Evolutionary conservation across 495 filamentous ascomycete species (phyloP).

Genomic region (Annulohypoxylon moriforme): DNA sequence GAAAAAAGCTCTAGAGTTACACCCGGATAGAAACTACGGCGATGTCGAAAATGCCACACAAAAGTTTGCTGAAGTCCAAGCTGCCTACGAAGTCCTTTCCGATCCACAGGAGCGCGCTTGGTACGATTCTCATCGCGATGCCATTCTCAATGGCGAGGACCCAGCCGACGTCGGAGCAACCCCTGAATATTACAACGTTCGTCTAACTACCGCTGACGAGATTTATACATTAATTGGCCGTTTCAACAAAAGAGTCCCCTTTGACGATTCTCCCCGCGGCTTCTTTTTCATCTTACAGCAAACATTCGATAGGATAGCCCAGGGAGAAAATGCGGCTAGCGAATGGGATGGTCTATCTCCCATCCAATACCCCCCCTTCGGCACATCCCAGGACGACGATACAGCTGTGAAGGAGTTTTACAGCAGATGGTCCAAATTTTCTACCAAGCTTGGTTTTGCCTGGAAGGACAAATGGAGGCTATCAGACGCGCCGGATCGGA

Average conservation of each 20-base stretch:
- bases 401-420: conserved; percentile 84
- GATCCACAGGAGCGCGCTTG: conserved; percentile 95
- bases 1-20: conserved; percentile 88
- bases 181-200: conserved; percentile 70
- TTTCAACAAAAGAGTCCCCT: conserved; percentile 80
- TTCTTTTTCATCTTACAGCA: conserved; percentile 83
- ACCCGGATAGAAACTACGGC: conserved; percentile 94
- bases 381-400: conserved; percentile 72
- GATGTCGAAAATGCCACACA: conserved; percentile 83
- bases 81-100: conserved; percentile 93
- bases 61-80: conserved; percentile 89
- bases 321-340: conserved; percentile 80
- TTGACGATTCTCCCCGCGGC: conserved; percentile 78
- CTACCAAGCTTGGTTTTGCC: conserved; percentile 84
- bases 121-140: conserved; percentile 95
- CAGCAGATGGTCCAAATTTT: conserved; percentile 80
- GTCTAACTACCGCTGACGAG: conserved; percentile 80
- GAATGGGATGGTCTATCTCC: conserved; percentile 68
- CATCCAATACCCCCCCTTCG: conserved; percentile 82
- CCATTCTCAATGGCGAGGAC: conserved; percentile 75
- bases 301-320: conserved; percentile 81
- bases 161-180: conserved; percentile 53
- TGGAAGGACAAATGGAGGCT: conserved; percentile 89
- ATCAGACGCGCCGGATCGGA: conserved; percentile 87
- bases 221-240: conserved; percentile 77